Evolutionary conservation across 148 eudicot genomes (phyloP), one percentile per base, ranked within the genome.

Genomic region (Rhododendron simsii): DNA sequence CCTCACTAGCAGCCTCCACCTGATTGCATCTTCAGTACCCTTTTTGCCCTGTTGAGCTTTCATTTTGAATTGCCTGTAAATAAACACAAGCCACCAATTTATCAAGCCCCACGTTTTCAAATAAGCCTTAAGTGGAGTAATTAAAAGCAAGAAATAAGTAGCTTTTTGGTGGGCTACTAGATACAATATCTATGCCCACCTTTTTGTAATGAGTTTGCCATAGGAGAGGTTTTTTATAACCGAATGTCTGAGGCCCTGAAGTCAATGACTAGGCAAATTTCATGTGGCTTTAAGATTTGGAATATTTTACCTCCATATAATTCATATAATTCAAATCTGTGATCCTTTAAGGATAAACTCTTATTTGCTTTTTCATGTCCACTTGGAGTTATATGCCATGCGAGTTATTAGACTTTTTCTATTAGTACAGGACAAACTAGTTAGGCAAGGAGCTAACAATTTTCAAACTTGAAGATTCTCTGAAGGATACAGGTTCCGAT

Each of bases 1-100:
- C 88, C 87, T 92, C 82, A 92, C 99, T 45, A 97, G 86, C 30
- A 93, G 74, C 87, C 86, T 91, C 99, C 99, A 97, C 85, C 90
- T 91, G 1, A 71, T 71, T 71, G 84, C 91, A 26, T 95, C 93
- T 1, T 93, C 50, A 10, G 2, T 93, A 20, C 90, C 86, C 65
- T 88, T 91, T 87, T 87, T 89, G 30, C 86, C 89, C 87, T 89
- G 90, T 80, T 91, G 93, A 85, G 89, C 89, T 88, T 90, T 97
- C 91, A 94, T 50, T 85, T 94, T 97, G 90, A 97, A 41, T 41
- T 41, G 45, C 85, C 99, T 96, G 94, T 65, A 41, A 30, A 30
- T 63, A 1, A 55, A 35, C 23, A 28, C 82, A 78, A 78, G 11
- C 18, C 33, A 78, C 5, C 1, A 26, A 20, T 41, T 3, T 45